Conservation (phyloP, 2,329 filamentous ascomycete genomes). For the Cordyceps fumosorosea region DNA sequence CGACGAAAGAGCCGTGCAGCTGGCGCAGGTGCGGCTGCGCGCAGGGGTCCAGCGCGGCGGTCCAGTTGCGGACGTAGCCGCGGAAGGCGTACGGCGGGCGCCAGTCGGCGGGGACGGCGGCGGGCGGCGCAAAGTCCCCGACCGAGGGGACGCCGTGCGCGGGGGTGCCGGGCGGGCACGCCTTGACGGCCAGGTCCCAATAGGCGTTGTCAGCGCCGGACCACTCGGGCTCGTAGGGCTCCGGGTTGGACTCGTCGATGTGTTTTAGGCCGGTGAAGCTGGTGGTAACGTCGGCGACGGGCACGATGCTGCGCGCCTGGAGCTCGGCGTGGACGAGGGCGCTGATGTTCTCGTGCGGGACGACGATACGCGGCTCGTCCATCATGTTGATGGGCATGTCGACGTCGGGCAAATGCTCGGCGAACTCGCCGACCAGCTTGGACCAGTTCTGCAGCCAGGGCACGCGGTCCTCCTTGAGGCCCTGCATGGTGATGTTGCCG, state of each 20-base stretch:
- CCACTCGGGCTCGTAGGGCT: slow-evolving; percentile 42
- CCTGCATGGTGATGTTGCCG: slow-evolving; percentile 33
- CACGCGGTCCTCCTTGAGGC: slow-evolving; percentile 34
- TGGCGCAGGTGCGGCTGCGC: slow-evolving; percentile 46
- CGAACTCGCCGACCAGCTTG: slow-evolving; percentile 43
- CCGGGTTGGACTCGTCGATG: slow-evolving; percentile 28
- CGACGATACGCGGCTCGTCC: slow-evolving; percentile 57
- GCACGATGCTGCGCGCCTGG: slow-evolving; percentile 35
- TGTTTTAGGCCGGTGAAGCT: slow-evolving; percentile 34
- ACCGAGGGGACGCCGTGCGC: slow-evolving; percentile 31
- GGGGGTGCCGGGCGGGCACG: slow-evolving; percentile 51
- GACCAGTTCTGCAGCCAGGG: slow-evolving; percentile 43
- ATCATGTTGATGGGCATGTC: slow-evolving; percentile 61
- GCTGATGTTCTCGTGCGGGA: slow-evolving; percentile 51
- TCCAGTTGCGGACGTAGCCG: slow-evolving; percentile 54
- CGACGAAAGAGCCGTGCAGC: slow-evolving; percentile 51
- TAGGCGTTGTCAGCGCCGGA: slow-evolving; percentile 40
- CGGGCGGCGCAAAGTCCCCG: slow-evolving; percentile 24
- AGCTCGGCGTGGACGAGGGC: slow-evolving; percentile 42
- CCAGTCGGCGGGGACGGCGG: slow-evolving; percentile 30
- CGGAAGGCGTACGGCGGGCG: slow-evolving; percentile 30
- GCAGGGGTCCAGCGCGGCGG: slow-evolving; percentile 51
- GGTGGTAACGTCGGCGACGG: slow-evolving; percentile 36
- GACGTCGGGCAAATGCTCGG: slow-evolving; percentile 52
- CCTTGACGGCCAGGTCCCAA: slow-evolving; percentile 51